Evolutionary conservation across 257 asterid genomes (phyloP).

Genomic region (Salvia miltiorrhiza): DNA sequence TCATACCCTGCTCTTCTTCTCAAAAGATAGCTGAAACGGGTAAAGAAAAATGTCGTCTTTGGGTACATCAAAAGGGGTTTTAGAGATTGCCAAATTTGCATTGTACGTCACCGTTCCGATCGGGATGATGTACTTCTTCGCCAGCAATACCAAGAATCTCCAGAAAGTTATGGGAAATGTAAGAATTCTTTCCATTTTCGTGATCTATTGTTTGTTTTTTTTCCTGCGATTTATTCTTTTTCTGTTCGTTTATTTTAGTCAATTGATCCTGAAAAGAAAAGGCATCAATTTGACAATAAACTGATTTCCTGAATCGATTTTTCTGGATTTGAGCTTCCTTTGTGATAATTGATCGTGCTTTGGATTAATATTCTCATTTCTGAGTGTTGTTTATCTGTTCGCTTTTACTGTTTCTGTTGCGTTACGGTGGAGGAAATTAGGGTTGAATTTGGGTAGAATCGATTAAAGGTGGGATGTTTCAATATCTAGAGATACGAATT

Average conservation of each 20-base stretch:
- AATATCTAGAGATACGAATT: too few relatives aligned
- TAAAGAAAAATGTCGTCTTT: slow-evolving; percentile 54
- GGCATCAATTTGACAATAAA: background rate
- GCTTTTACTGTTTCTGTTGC: background rate
- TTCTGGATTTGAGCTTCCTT: background rate
- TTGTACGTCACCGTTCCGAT: slow-evolving; percentile 75
- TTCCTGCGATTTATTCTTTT: background rate
- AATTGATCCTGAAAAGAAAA: background rate
- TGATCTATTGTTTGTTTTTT: background rate
- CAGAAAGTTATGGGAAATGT: slow-evolving; percentile 83
- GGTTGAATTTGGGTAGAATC: background rate
- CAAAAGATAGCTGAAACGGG: background rate
- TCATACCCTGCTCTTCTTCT: too few relatives aligned
- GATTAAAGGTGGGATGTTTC: background rate
- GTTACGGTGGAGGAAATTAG: background rate
- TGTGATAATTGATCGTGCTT: background rate
- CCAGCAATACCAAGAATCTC: slow-evolving; percentile 68
- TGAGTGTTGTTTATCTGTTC: too few relatives aligned
- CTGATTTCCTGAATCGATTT: background rate
- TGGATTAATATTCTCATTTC: too few relatives aligned
- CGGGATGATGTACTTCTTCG: slow-evolving; percentile 86
- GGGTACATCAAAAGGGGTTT: slow-evolving; percentile 83
- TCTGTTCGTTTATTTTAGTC: background rate
- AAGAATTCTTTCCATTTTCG: slow-evolving; percentile 15
- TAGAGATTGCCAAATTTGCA: slow-evolving; percentile 90